phyloP scores from a whole-genome alignment of 495 filamentous ascomycete species.

The Neurospora sp. region DNA sequence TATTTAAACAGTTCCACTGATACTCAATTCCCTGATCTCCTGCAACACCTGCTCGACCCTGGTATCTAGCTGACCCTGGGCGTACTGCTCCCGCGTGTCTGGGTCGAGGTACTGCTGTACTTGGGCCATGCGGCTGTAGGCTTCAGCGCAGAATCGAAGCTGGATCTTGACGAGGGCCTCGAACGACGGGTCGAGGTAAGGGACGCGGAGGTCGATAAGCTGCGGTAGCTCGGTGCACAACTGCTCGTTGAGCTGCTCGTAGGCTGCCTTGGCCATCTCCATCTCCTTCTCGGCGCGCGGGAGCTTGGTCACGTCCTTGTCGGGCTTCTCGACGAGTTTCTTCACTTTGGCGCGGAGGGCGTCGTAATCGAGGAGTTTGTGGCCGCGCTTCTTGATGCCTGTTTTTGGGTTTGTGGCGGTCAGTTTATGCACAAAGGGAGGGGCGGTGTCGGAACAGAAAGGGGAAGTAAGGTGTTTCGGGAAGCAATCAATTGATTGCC shows the following conservation, averaged over 20 bases:
- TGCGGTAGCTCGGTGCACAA: constrained; percentile 89
- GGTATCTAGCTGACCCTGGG: constrained; percentile 81
- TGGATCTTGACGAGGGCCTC: constrained; percentile 98
- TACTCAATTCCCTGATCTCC: constrained; percentile 93
- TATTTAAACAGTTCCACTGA: constrained; percentile 51
- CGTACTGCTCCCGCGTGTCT: constrained; percentile 94
- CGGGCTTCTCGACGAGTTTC: constrained; percentile 92
- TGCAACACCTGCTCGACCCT: constrained; percentile 93
- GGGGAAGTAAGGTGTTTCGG: neutral
- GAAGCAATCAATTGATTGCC: neutral
- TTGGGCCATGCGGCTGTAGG: constrained; percentile 94
- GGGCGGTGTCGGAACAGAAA: neutral
- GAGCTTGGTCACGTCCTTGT: constrained; percentile 93
- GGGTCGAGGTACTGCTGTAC: constrained; percentile 97
- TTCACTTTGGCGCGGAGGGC: constrained; percentile 91
- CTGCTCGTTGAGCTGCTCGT: constrained; percentile 94
- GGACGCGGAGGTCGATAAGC: constrained; percentile 91
- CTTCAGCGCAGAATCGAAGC: constrained; percentile 92
- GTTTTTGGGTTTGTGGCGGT: neutral
- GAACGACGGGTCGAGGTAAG: constrained; percentile 92
- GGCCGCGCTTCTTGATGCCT: constrained; percentile 95
- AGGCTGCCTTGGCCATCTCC: constrained; percentile 84
- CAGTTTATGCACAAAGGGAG: constrained; percentile 1
- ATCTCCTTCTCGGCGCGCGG: constrained; percentile 89
- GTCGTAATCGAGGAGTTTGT: constrained; percentile 98